Evolutionary conservation across 2,329 filamentous ascomycete genomes (phyloP).

Genomic region (Mycosphaerella sp.): DNA sequence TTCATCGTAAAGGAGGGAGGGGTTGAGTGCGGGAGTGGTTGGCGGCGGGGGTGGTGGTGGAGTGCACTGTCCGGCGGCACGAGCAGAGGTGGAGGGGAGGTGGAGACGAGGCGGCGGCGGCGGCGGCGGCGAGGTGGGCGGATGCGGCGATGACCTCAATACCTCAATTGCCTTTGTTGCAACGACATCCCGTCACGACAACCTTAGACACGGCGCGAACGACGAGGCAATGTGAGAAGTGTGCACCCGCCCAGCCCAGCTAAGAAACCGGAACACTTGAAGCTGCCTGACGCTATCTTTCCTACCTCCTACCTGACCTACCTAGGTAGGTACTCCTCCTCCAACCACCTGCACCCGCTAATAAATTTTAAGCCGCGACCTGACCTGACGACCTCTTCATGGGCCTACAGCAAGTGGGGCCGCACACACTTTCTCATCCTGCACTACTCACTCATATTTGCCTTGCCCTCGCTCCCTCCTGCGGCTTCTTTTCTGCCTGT

Average conservation of each 20-base stretch:
- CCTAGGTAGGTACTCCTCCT: background rate
- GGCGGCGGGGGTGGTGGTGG: background rate
- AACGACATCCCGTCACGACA: background rate
- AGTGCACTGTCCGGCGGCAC: background rate
- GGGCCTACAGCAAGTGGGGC: background rate
- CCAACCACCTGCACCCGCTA: too few relatives aligned
- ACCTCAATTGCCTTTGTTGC: background rate
- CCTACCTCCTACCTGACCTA: too few relatives aligned
- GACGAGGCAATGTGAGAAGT: background rate
- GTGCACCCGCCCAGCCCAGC: background rate
- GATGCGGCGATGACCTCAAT: background rate
- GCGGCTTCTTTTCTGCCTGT: background rate
- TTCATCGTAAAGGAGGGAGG: conserved; percentile 51
- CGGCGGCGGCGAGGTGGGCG: background rate
- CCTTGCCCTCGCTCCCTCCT: background rate
- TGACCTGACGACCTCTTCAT: too few relatives aligned
- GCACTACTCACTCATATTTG: background rate
- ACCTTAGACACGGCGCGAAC: background rate
- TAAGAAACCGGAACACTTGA: background rate
- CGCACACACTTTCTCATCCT: background rate
- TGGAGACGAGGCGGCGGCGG: background rate
- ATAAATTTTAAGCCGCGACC: too few relatives aligned
- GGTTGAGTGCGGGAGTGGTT: background rate
- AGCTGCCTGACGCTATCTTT: background rate
- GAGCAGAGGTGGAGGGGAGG: background rate